Conservation (phyloP, 2,329 filamentous ascomycete species). For the Diaporthe sp. region DNA sequence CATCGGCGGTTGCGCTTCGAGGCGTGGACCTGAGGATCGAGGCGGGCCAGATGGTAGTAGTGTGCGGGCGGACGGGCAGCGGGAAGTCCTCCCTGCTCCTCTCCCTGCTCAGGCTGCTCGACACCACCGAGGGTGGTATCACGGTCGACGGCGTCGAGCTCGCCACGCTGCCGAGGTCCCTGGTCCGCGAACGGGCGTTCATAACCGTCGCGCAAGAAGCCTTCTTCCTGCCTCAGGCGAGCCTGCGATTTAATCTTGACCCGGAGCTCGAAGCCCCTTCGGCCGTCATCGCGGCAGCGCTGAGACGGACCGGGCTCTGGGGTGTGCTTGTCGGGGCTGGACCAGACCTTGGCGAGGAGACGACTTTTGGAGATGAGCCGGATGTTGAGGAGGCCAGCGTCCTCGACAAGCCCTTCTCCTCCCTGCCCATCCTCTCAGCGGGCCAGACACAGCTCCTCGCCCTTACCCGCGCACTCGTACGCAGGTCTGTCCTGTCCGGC, state of each 20-base stretch:
- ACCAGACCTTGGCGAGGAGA: constrained; percentile 43
- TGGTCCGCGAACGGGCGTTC: constrained; percentile 56
- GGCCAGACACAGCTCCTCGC: constrained; percentile 61
- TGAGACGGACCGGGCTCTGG: constrained; percentile 50
- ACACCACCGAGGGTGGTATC: constrained; percentile 57
- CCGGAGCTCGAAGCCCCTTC: constrained; percentile 52
- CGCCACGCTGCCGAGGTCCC: constrained; percentile 54
- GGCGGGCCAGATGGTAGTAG: constrained; percentile 61
- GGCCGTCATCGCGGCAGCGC: constrained; percentile 53
- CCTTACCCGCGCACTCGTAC: constrained; percentile 55
- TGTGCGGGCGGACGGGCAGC: constrained; percentile 67
- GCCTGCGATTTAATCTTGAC: constrained; percentile 61
- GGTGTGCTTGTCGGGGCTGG: constrained; percentile 21
- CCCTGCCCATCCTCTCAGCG: constrained; percentile 40
- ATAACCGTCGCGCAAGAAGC: constrained; percentile 60
- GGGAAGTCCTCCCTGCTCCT: constrained; percentile 60
- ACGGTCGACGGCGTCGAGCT: constrained; percentile 62
- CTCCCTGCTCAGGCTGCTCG: constrained; percentile 62
- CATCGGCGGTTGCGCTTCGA: constrained; percentile 43
- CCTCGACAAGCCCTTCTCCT: constrained; percentile 47
- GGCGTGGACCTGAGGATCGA: constrained; percentile 46
- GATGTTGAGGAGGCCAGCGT: constrained; percentile 30
- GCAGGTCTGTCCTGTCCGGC: constrained; percentile 42
- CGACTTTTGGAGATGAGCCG: constrained; percentile 35
- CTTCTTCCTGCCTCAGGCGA: constrained; percentile 54